phyloP scores from a whole-genome alignment of 768 basidiomycete genomes.

The Kwoniella pini region DNA sequence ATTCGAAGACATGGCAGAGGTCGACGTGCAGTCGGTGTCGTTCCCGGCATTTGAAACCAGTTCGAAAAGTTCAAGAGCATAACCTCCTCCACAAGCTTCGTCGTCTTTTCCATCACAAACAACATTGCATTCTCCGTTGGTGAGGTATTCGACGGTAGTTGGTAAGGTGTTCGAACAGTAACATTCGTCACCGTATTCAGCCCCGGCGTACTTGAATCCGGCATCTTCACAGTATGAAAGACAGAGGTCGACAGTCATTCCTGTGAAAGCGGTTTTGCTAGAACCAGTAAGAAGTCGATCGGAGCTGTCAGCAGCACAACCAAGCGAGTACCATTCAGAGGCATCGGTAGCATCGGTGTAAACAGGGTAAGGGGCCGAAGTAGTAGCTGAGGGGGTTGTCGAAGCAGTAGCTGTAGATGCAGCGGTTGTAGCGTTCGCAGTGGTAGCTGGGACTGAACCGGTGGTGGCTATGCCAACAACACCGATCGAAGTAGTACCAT shows the following conservation, averaged over 20 bases:
- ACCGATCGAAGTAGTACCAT: conserved; percentile 7
- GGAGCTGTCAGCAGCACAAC: conserved; percentile 47
- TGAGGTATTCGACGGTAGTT: conserved; percentile 29
- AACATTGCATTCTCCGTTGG: conserved; percentile 36
- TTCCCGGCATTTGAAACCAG: conserved; percentile 30
- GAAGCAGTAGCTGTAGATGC: conserved; percentile 13
- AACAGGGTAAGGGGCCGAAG: conserved; percentile 23
- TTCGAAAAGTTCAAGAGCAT: conserved; percentile 49
- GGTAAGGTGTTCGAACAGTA: conserved; percentile 50
- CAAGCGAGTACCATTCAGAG: conserved; percentile 52
- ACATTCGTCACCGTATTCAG: conserved; percentile 54
- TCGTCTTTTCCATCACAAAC: conserved; percentile 48
- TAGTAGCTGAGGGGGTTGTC: conserved; percentile 20
- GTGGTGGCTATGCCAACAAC: conserved; percentile 6
- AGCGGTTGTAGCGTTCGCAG: conserved; percentile 20
- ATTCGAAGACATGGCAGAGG: conserved; percentile 9
- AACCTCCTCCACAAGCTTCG: conserved; percentile 52
- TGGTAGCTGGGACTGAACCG: conserved; percentile 3
- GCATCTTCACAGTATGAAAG: conserved; percentile 46
- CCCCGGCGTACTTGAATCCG: conserved; percentile 52
- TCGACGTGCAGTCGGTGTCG: conserved; percentile 6
- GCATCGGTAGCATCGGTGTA: conserved; percentile 29
- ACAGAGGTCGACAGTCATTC: conserved; percentile 53
- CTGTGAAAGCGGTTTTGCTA: conserved; percentile 8
- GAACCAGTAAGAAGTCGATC: conserved; percentile 36